A percentile compares a stretch with the other conserved stretches of the same genome.
Evolutionary conservation across 306 rosid species (phyloP).

Genomic region (Vigna angularis): DNA sequence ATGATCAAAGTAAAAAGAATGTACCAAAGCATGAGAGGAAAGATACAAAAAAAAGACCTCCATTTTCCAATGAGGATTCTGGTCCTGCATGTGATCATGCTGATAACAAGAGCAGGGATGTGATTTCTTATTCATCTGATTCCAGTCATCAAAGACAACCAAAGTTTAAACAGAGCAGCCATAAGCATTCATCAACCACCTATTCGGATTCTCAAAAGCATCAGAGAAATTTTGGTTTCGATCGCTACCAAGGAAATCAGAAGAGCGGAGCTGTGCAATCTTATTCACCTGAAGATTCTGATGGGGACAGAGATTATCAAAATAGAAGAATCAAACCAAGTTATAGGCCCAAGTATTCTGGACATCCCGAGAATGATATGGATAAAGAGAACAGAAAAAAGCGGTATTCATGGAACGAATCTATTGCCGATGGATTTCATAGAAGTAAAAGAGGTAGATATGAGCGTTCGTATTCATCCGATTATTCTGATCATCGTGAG

Average conservation of each 20-base stretch:
- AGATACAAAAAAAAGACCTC: conserved; percentile 37
- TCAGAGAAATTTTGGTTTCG: conserved; percentile 36
- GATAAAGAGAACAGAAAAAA: conserved; percentile 44
- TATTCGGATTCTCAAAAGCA: conserved; percentile 45
- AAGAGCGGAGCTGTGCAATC: conserved; percentile 39
- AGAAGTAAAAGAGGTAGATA: conserved; percentile 42
- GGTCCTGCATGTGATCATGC: conserved; percentile 33
- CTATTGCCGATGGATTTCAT: conserved; percentile 27
- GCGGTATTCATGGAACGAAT: conserved; percentile 39
- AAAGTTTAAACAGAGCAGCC: conserved; percentile 42
- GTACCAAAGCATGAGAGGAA: conserved; percentile 45
- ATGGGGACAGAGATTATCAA: conserved; percentile 36
- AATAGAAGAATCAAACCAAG: conserved; percentile 42
- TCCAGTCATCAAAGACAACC: conserved; percentile 40
- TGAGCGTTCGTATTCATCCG: conserved; percentile 41
- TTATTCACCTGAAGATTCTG: conserved; percentile 48
- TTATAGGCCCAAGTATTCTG: conserved; percentile 24
- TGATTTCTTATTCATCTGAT: conserved; percentile 39
- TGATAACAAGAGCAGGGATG: conserved; percentile 38
- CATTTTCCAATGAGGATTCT: conserved; percentile 47
- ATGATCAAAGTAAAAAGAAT: conserved; percentile 49
- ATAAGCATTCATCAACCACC: conserved; percentile 40
- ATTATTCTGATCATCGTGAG: conserved; percentile 37
- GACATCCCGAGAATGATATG: conserved; percentile 32
- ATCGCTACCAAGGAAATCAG: conserved; percentile 38